phyloP scores from a whole-genome alignment of 2,329 filamentous ascomycete genomes.

The Trematosphaeria pertusa region DNA sequence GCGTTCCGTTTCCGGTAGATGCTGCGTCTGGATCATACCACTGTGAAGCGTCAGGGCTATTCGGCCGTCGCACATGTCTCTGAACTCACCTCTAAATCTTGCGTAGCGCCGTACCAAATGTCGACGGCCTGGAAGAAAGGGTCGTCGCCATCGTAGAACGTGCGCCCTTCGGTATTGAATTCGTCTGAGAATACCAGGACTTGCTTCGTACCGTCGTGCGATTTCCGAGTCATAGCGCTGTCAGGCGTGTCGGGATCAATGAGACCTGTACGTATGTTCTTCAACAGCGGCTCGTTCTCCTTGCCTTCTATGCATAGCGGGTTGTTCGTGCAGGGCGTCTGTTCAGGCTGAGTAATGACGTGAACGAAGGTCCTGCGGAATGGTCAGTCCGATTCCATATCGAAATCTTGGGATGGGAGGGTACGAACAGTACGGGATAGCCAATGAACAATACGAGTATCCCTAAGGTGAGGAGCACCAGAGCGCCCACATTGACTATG shows the following conservation, averaged over 20 bases:
- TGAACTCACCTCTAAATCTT: constrained; percentile 66
- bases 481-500: constrained; percentile 68
- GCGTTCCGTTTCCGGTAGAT: constrained; percentile 66
- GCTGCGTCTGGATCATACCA: constrained; percentile 76
- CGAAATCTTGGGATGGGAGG: neutral
- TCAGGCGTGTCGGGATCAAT: constrained; percentile 73
- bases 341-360: constrained; percentile 46
- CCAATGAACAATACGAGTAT: constrained; percentile 71
- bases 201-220: constrained; percentile 66
- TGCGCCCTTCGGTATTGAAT: constrained; percentile 71
- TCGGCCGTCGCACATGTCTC: neutral
- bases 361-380: constrained; percentile 64
- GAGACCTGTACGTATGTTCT: constrained; percentile 66
- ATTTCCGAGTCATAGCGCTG: constrained; percentile 62
- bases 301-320: constrained; percentile 59
- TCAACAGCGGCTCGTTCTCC: constrained; percentile 58
- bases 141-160: constrained; percentile 75
- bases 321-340: constrained; percentile 50
- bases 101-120: constrained; percentile 75
- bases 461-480: constrained; percentile 66
- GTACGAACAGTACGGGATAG: constrained; percentile 71
- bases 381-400: constrained; percentile 17
- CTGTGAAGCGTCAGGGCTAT: constrained; percentile 42
- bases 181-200: constrained; percentile 76
- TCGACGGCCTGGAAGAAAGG: constrained; percentile 72